These are phyloP conservation scores for Candida montana DNA, from an alignment of 805 yeast species.

Conservation along the genomic window DNA sequence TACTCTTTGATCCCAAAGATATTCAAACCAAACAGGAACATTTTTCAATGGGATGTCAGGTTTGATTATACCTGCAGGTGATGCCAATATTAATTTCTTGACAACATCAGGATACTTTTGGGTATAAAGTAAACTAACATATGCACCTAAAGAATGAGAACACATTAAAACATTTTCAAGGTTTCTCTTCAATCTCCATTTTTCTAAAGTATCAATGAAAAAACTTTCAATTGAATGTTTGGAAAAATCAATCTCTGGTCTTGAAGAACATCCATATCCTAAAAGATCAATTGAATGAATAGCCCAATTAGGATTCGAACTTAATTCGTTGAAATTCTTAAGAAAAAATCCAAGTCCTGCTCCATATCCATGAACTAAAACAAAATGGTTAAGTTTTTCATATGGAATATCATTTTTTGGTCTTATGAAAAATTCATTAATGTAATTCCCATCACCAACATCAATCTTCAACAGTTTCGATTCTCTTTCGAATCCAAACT, in stretches of 20 bases:
- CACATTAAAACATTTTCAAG: slow-evolving; percentile 48
- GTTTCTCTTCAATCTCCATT: slow-evolving; percentile 53
- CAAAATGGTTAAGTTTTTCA: slow-evolving; percentile 42
- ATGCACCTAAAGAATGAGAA: slow-evolving; percentile 95
- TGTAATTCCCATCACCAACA: slow-evolving; percentile 43
- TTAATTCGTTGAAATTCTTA: slow-evolving; percentile 59
- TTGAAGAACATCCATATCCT: slow-evolving; percentile 86
- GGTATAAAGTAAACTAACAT: slow-evolving; percentile 65
- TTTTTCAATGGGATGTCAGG: slow-evolving; percentile 35
- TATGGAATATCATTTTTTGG: slow-evolving; percentile 35
- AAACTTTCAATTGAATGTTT: slow-evolving; percentile 31
- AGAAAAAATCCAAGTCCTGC: slow-evolving; percentile 87
- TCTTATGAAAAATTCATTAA: slow-evolving; percentile 71
- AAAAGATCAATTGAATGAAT: slow-evolving; percentile 82
- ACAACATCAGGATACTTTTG: slow-evolving; percentile 56
- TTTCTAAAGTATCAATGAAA: slow-evolving; percentile 50
- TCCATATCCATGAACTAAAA: slow-evolving; percentile 90
- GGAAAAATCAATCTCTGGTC: slow-evolving; percentile 54
- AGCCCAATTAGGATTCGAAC: slow-evolving; percentile 47
- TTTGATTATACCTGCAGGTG: slow-evolving; percentile 82
- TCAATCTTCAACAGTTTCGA: slow-evolving; percentile 32
- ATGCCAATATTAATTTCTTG: slow-evolving; percentile 65
- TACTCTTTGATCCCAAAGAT: slow-evolving; percentile 79
- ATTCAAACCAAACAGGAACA: slow-evolving; percentile 73
- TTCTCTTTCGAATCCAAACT: slow-evolving; percentile 9